Evolutionary conservation across 192 early-diverging fungal species (phyloP).

Genomic region (Podila minutissima): DNA sequence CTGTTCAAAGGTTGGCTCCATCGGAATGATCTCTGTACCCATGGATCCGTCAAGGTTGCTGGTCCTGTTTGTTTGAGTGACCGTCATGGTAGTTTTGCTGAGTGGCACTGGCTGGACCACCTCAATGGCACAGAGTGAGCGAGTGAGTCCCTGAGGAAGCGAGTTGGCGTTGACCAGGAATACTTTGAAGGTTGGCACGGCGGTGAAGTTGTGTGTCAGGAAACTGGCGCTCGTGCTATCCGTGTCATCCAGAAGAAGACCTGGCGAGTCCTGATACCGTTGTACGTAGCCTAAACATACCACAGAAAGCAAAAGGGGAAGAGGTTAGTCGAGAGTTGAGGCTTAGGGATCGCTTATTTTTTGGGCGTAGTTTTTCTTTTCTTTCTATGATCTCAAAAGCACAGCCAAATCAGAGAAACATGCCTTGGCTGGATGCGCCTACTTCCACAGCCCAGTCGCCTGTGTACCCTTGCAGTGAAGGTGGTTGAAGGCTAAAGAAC

Average conservation of each 20-base stretch:
- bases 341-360: background rate
- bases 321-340: background rate
- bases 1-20: slow-evolving; percentile 35
- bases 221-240: slow-evolving; percentile 48
- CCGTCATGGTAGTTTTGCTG: slow-evolving; percentile 41
- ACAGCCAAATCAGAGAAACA: background rate
- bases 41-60: slow-evolving; percentile 47
- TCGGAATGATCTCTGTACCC: slow-evolving; percentile 42
- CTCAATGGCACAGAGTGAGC: slow-evolving; percentile 60
- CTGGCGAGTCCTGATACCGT: slow-evolving; percentile 13
- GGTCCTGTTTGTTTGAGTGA: slow-evolving; percentile 49
- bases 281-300: slow-evolving; percentile 29
- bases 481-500: slow-evolving; percentile 41
- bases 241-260: slow-evolving; percentile 52
- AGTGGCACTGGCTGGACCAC: slow-evolving; percentile 38
- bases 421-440: slow-evolving; percentile 47
- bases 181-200: slow-evolving; percentile 33
- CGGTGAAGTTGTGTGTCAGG: slow-evolving; percentile 36
- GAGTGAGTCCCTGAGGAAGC: slow-evolving; percentile 44
- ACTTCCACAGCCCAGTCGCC: slow-evolving; percentile 50
- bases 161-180: slow-evolving; percentile 19
- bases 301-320: background rate
- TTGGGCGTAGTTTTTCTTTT: background rate
- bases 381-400: background rate
- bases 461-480: slow-evolving; percentile 16